phyloP scores from a whole-genome alignment of 495 filamentous ascomycete genomes.

The Talaromyces liani region DNA sequence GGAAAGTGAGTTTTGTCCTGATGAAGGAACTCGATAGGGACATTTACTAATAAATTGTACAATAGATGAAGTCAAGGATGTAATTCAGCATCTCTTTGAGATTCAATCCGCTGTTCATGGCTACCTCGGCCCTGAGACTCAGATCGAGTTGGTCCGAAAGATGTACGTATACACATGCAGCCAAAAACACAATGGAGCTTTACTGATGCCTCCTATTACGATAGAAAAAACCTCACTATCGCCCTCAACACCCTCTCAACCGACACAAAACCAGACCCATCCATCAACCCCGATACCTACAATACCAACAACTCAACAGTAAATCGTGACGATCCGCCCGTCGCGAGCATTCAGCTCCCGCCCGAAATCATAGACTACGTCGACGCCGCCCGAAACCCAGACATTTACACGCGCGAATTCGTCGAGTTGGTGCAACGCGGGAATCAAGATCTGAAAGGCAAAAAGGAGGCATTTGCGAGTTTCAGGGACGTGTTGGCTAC shows the following conservation, averaged over 20 bases:
- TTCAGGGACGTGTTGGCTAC: conserved; percentile 77
- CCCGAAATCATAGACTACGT: conserved; percentile 93
- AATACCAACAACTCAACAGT: conserved; percentile 27
- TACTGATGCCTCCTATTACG: conserved; percentile 1
- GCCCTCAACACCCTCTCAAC: conserved; percentile 31
- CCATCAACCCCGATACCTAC: conserved; percentile 26
- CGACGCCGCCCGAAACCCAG: conserved; percentile 86
- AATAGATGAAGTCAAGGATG: conserved; percentile 38
- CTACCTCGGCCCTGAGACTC: conserved; percentile 53
- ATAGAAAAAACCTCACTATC: conserved; percentile 37
- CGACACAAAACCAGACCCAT: conserved; percentile 28
- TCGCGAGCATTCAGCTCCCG: conserved; percentile 55
- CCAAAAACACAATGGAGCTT: neutral
- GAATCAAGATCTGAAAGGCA: conserved; percentile 82
- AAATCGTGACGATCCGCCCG: conserved; percentile 33
- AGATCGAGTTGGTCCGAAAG: conserved; percentile 52
- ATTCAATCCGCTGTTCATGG: conserved; percentile 70
- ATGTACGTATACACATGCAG: conserved; percentile 39
- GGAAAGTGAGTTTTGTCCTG: conserved; percentile 33
- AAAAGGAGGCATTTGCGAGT: conserved; percentile 66
- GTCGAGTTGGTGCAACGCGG: conserved; percentile 79
- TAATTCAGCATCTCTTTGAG: conserved; percentile 84
- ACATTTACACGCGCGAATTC: conserved; percentile 97
- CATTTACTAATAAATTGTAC: neutral
- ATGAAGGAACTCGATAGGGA: neutral